Percentiles rank a stretch among this genome's conserved stretches.
These are phyloP conservation scores for Agaricus subrufescens DNA, from an alignment of 768 basidiomycete genomes.

Conservation along the genomic window DNA sequence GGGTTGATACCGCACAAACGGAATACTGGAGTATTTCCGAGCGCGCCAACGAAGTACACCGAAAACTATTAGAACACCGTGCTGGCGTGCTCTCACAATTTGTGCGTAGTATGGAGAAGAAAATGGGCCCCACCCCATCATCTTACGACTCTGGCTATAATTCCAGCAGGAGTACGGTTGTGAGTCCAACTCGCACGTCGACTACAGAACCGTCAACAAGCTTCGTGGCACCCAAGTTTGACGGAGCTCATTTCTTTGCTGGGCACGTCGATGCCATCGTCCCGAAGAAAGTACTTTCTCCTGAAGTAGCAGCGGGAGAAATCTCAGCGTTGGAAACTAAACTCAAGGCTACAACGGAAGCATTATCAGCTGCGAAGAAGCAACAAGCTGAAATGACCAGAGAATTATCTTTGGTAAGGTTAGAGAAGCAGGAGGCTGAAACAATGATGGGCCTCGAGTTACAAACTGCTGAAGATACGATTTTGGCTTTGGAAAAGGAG, in stretches of 20 bases:
- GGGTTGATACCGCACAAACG: conserved; percentile 64
- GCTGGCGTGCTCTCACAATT: conserved; percentile 76
- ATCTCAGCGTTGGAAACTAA: conserved; percentile 57
- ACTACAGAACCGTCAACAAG: conserved; percentile 34
- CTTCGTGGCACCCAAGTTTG: conserved; percentile 58
- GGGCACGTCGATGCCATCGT: conserved; percentile 70
- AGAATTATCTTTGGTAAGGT: conserved; percentile 54
- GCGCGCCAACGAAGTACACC: conserved; percentile 57
- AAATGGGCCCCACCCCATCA: conserved; percentile 27
- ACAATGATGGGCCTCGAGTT: conserved; percentile 61
- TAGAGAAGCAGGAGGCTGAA: conserved; percentile 71
- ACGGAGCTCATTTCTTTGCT: conserved; percentile 81
- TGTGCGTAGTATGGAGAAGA: conserved; percentile 64
- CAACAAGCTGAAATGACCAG: conserved; percentile 58
- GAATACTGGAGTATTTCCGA: conserved; percentile 69
- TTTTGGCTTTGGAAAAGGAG: conserved; percentile 51
- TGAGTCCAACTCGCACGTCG: conserved; percentile 37
- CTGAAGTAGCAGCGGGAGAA: conserved; percentile 40
- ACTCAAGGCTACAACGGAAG: conserved; percentile 55
- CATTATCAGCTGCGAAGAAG: conserved; percentile 53
- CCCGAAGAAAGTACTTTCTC: conserved; percentile 40
- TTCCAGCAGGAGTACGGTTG: conserved; percentile 43
- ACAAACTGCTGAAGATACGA: conserved; percentile 62
- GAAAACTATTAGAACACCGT: conserved; percentile 72
- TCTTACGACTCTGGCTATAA: conserved; percentile 49